Conservation (phyloP, 2,329 filamentous ascomycete genomes). For the Paraconiothyrium brasiliense region DNA sequence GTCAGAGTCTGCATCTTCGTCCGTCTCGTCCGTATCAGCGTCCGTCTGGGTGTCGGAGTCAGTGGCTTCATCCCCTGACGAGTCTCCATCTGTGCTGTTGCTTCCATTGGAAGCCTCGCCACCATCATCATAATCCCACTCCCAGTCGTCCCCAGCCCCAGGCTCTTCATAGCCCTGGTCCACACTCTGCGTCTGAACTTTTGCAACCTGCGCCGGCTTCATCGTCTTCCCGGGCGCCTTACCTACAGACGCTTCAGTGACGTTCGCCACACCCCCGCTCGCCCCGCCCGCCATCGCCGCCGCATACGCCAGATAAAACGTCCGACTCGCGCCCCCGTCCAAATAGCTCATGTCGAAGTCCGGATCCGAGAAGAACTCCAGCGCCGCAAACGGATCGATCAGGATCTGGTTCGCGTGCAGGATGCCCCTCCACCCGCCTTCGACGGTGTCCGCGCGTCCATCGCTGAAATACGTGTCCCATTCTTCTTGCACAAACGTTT, state of each 20-base stretch:
- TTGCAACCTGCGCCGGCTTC: not conserved
- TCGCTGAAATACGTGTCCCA: slow-evolving; percentile 75
- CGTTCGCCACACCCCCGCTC: not conserved
- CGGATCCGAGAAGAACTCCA: slow-evolving; percentile 75
- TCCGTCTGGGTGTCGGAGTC: not conserved
- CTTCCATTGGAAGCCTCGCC: not conserved
- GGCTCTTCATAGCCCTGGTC: not conserved
- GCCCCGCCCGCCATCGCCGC: slow-evolving; percentile 34
- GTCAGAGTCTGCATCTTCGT: not conserved
- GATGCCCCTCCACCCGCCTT: slow-evolving; percentile 86
- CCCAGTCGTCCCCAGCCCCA: slow-evolving; percentile 3
- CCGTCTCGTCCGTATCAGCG: not conserved
- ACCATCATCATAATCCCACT: not conserved
- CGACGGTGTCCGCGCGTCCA: slow-evolving; percentile 70
- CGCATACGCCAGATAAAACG: slow-evolving; percentile 51
- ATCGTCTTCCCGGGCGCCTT: not conserved
- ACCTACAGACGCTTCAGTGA: not conserved
- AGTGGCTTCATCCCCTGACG: not conserved
- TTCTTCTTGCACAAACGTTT: slow-evolving; percentile 77
- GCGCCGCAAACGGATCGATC: slow-evolving; percentile 75
- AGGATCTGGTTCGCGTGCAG: slow-evolving; percentile 85
- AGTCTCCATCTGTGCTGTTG: not conserved
- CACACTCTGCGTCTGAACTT: not conserved
- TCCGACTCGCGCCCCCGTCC: slow-evolving; percentile 76
- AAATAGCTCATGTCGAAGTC: slow-evolving; percentile 74